Base-by-base conservation (phyloP, 176 grass and related monocot genomes). In the Oryza australiensis region DNA sequence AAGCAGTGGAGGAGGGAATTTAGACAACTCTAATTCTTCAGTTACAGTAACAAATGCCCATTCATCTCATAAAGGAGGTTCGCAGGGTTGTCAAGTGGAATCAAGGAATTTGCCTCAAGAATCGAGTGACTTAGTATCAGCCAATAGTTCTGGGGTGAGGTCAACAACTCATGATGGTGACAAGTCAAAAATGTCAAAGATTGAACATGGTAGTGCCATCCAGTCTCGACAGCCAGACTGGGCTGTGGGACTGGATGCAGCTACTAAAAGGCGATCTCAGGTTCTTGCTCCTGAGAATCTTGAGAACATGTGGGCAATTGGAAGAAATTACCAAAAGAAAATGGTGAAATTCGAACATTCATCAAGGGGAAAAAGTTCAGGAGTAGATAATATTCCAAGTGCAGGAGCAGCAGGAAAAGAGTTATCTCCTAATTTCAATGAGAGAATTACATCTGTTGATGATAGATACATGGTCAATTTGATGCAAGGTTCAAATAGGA, bases 271-370 rank as follows among this genome's bases (percentile, higher is more conserved):
- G 72, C 78, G 93, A 80, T 88, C 87, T 71, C 67, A 98, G 73
- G 88, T 98, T 78, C 92, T 98, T 89, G 90, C 93, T 43, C 96
- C 96, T 70, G 96, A 98, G 77, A 98, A 98, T 89, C 88, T 98
- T 87, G 96, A 98, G 38, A 98, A 98, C 73, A 93, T 98, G 93
- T 98, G 96, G 96, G 85, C 96, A 53, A 98, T 93, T 77, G 96
- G 96, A 71, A 92, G 91, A 86, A 92, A 98, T 84, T 95, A 98
- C 73, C 90, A 90, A 88, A 95, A 98, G 88, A 98, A 98, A 86
- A 89, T 93, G 43, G 53, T 83, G 34, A 95, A 98, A 82, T 76
- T 73, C 28, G 86, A 88, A 13, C 57, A 62, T 63, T 71, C 81
- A 27, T 74, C 57, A 26, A 86, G 66, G 48, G 75, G 49, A 35